These are phyloP conservation scores for Coemansia sp. DNA, from an alignment of 192 early-diverging fungal genomes.

Conservation along the genomic window DNA sequence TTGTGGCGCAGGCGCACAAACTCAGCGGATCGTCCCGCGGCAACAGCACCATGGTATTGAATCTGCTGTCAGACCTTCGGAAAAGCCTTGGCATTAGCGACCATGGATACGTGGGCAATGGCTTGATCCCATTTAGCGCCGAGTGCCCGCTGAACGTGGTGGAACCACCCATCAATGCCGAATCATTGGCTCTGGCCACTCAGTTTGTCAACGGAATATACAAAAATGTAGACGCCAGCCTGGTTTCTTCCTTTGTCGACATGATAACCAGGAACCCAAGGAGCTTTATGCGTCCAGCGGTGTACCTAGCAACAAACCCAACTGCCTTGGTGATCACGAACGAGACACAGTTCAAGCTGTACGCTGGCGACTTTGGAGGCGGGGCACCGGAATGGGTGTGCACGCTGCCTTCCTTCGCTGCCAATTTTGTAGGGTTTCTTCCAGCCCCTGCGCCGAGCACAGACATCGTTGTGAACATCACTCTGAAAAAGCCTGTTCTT, in stretches of 20 bases:
- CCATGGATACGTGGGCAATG: conserved; percentile 48
- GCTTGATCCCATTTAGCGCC: conserved; percentile 36
- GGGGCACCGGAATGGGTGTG: conserved; percentile 50
- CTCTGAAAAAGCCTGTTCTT: conserved; percentile 37
- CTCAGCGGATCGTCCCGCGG: background rate
- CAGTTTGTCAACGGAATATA: conserved; percentile 22
- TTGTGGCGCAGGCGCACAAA: conserved; percentile 40
- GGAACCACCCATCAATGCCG: conserved; percentile 20
- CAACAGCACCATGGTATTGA: background rate
- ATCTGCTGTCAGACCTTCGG: conserved; percentile 37
- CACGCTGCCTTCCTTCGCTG: conserved; percentile 43
- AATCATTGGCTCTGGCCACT: conserved; percentile 22
- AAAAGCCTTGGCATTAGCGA: conserved; percentile 28
- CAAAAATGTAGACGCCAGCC: conserved; percentile 29
- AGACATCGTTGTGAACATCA: conserved; percentile 44
- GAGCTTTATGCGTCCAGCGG: conserved; percentile 46
- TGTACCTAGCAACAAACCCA: conserved; percentile 33
- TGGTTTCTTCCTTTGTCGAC: conserved; percentile 45
- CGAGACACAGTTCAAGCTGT: conserved; percentile 47
- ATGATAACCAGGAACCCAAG: conserved; percentile 26
- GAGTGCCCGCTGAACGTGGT: conserved; percentile 31
- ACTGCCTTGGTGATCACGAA: conserved; percentile 37
- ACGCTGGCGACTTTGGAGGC: conserved; percentile 41
- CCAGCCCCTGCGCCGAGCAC: conserved; percentile 42
- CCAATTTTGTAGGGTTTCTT: conserved; percentile 50